Base-by-base conservation (phyloP, 129 eudicot genomes). In the Cynara cardunculus region DNA sequence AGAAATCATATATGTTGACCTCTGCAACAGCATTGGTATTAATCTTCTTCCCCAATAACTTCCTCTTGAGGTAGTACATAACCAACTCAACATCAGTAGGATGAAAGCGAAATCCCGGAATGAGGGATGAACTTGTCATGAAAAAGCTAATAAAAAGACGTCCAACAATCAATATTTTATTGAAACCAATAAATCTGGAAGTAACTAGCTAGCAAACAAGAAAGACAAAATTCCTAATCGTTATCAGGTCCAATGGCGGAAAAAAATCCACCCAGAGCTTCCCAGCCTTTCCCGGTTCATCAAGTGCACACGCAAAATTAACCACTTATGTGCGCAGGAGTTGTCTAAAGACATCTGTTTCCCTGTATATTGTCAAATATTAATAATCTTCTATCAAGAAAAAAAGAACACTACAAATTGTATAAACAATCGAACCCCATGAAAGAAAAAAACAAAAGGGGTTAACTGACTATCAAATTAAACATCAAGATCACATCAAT, bases 41-140 rank as follows among this genome's bases (percentile, higher is more conserved):
- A 6, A 89, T 76, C 76, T 84, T 93, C 75, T 86, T 93, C 22
- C 92, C 91, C 83, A 77, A 32, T 21, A 89, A 32, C 71, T 93
- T 89, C 79, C 86, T 89, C 82, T 93, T 93, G 10, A 93, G 89
- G 70, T 93, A 93, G 85, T 82, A 93, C 97, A 90, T 82, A 2
- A 86, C 79, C 84, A 90, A 75, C 80, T 93, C 97, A 25, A 34
- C 81, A 74, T 93, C 97, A 25, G 93, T 93, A 26, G 97, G 97
- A 79, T 93, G 96, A 72, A 93, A 93, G 18, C 97, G 96, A 82
- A 90, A 90, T 26, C 97, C 97, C 5, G 94, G 97, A 70, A 86
- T 83, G 41, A 90, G 89, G 53, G 86, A 64, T 74, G 67, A 19
- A 39, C 78, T 81, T 24, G 80, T 88, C 92, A 89, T 89, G 35